These are phyloP conservation scores for Globisporangium barbulae DNA, from an alignment of 352 stramenopile species.

Conservation along the genomic window DNA sequence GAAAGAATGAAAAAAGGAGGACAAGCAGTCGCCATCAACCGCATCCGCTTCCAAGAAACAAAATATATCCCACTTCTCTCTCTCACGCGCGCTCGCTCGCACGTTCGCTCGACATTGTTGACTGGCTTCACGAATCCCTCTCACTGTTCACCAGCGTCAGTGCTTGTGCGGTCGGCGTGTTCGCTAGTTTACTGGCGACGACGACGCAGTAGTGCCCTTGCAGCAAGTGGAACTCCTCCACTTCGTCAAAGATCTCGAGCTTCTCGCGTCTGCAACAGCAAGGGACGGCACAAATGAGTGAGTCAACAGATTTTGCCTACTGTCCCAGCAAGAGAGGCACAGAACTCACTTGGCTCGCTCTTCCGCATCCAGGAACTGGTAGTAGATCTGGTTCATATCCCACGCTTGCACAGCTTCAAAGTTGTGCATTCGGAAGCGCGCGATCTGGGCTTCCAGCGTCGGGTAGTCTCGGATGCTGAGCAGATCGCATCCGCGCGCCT, in stretches of 20 bases:
- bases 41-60: constrained; percentile 4
- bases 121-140: not conserved
- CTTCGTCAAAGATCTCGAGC: constrained; percentile 91
- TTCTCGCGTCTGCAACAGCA: constrained; percentile 51
- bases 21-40: constrained; percentile 9
- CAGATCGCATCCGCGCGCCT: constrained; percentile 85
- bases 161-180: constrained; percentile 26
- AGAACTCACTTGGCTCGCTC: constrained; percentile 63
- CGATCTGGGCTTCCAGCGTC: constrained; percentile 67
- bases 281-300: not conserved
- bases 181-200: constrained; percentile 55
- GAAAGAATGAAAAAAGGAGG: constrained; percentile 9
- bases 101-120: constrained; percentile 2
- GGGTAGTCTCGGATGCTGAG: constrained; percentile 82
- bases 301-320: not conserved
- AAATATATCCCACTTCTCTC: constrained; percentile 22
- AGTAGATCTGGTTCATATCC: constrained; percentile 93
- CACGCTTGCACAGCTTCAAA: constrained; percentile 76
- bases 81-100: not conserved
- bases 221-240: constrained; percentile 91
- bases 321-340: not conserved
- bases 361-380: constrained; percentile 69
- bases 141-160: constrained; percentile 23
- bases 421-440: constrained; percentile 62
- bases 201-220: constrained; percentile 91